Evolutionary conservation across 768 basidiomycete species (phyloP), one percentile per base, ranked within the genome.

Genomic region (Kwoniella sp.): DNA sequence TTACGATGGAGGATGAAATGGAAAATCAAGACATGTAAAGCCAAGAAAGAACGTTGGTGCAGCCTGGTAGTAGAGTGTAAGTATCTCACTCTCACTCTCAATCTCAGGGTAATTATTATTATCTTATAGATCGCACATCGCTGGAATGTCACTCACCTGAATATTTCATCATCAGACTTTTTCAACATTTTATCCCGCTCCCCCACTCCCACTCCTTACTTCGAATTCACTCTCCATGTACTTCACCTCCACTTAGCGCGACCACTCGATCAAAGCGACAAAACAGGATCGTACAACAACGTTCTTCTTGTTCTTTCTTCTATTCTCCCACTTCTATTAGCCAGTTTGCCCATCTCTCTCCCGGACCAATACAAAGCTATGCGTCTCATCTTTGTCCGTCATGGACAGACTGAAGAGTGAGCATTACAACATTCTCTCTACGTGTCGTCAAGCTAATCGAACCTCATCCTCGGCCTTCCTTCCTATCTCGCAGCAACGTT

Each of bases 361-460:
- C n/a, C n/a, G n/a, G n/a, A n/a, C n/a, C n/a, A n/a, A n/a, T n/a
- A 33, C 46, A 1, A 37, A 3, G n/a, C 8, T 2, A 76, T 76
- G 74, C 52, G 67, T 40, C 25, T 76, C 37, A 65, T 70, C 55
- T 70, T 76, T 51, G 63, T 68, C 19, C 59, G 74, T 26, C 74
- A 76, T 60, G 74, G 74, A 46, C 72, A 76, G 54, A 76, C 74
- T 2, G 72, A 70, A 33, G 65, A 69, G 74, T 73, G 62, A 63
- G 72, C 52, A 15, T 51, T n/a, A n/a, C n/a, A n/a, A n/a, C n/a
- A 17, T 13, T 15, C 46, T 19, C 22, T 15, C 25, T 27, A 19
- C 40, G 10, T n/a, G 15, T 24, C 24, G 1, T 25, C 7, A 24
- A 24, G 27, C 27, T 55, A 24, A 48, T 26, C 33, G 13, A n/a